Conservation (phyloP, 371 early-diverging fungal species). For the Syncephalastrum sp. region DNA sequence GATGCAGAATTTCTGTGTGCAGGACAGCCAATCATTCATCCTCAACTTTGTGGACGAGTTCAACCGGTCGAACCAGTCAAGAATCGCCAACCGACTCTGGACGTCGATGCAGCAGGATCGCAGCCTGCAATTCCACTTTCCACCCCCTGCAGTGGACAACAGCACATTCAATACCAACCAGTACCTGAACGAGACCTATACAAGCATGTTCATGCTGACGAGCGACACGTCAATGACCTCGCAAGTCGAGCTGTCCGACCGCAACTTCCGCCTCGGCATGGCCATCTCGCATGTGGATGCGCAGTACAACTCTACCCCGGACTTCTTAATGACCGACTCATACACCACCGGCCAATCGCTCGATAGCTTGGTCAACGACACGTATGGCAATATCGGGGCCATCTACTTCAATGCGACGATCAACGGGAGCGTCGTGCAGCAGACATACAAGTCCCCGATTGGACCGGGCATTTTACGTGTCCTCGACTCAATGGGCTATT, state of each 20-base stretch:
- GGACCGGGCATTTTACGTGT: conserved; percentile 48
- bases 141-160: conserved; percentile 21
- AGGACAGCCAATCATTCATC: conserved; percentile 37
- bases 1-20: conserved; percentile 48
- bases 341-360: conserved; percentile 30
- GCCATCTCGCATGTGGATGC: conserved; percentile 43
- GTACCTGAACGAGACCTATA: conserved; percentile 36
- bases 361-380: conserved; percentile 20
- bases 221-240: conserved; percentile 20
- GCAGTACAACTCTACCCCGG: conserved; percentile 26
- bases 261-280: conserved; percentile 36
- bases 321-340: conserved; percentile 40
- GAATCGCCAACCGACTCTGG: conserved; percentile 32
- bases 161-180: conserved; percentile 28
- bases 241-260: conserved; percentile 16
- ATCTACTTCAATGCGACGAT: conserved; percentile 22
- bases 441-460: conserved; percentile 37
- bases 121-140: conserved; percentile 33
- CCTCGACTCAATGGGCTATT: conserved; percentile 45
- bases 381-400: conserved; percentile 23
- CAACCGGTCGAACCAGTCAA: conserved; percentile 28
- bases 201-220: conserved; percentile 37
- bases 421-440: conserved; percentile 18
- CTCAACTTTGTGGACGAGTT: conserved; percentile 38
- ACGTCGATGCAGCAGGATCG: conserved; percentile 25